phyloP scores from a whole-genome alignment of 2,329 filamentous ascomycete species.

The Exophiala aquamarina region DNA sequence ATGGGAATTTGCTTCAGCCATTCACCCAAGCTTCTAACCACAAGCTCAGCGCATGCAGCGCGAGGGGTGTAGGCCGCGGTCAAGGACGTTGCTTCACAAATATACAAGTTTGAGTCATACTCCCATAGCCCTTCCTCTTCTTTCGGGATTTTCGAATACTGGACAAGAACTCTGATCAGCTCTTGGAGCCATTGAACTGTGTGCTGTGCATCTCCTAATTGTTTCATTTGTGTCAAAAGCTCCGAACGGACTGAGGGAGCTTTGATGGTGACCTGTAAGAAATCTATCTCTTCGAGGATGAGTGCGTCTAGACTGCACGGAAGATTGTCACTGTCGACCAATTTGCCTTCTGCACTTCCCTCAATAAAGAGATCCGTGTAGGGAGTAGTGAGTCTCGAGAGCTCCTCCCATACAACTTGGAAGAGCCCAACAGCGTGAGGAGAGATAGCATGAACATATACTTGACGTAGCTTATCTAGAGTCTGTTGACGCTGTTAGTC shows the following conservation, averaged over 20 bases:
- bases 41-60: constrained; percentile 85
- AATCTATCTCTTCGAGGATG: constrained; percentile 89
- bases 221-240: constrained; percentile 74
- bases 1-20: constrained; percentile 77
- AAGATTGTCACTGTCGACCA: constrained; percentile 79
- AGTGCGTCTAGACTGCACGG: constrained; percentile 94
- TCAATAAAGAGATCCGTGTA: constrained; percentile 85
- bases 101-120: constrained; percentile 90
- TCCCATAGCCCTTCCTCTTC: constrained; percentile 97
- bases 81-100: constrained; percentile 91
- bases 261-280: constrained; percentile 86
- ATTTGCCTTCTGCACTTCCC: constrained; percentile 78
- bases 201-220: constrained; percentile 58
- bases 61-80: constrained; percentile 95
- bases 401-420: constrained; percentile 83
- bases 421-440: constrained; percentile 83
- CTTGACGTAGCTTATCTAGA: constrained; percentile 79
- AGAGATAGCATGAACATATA: constrained; percentile 79
- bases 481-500: constrained; percentile 55
- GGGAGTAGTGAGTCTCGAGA: constrained; percentile 68
- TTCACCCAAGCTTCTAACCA: constrained; percentile 82
- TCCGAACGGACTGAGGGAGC: constrained; percentile 86
- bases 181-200: constrained; percentile 80
- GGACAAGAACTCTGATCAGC: constrained; percentile 79
- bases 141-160: constrained; percentile 83